Base-by-base conservation (phyloP, 148 eudicot species). In the Talinum fruticosum region DNA sequence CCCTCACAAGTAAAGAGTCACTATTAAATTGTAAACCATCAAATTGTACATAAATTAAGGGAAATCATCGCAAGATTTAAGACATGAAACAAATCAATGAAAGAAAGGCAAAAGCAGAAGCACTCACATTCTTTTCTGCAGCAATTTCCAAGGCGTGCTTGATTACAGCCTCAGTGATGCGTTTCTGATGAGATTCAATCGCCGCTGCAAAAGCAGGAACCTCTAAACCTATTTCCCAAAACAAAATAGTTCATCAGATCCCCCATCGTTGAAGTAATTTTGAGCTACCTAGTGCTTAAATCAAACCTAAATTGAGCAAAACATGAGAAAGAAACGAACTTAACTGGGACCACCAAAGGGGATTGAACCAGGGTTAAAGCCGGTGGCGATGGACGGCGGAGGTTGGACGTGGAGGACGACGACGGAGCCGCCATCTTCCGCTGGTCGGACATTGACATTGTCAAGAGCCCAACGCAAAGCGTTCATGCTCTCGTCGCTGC, bases 311-410 rank as follows among this genome's bases (percentile, higher is more conserved):
- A 18, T 15, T 1, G 6, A 54, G 18, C 29, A 15, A 30, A 13
- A 29, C n/a, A 21, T 21, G 16, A 2, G 4, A 10, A 45, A 16
- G 53, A 23, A 53, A 26, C 2, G 16, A 26, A 54, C 87, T 83
- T 81, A 87, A 93, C 97, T 93, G 81, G 97, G 97, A 38, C 97
- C 96, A 16, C 93, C 97, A 34, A 93, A 93, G 69, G 97, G 97
- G 38, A 93, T 89, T 3, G 89, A 86, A 2, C 92, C 96, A 30
- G 97, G 97, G 54, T 82, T 93, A 76, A 91, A 78, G 24, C 97
- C 92, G 26, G 80, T 67, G 54, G 97, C 87, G 72, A 93, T 86
- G n/a, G 93, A 87, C 30, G 97, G 92, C 45, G 93, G 92, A 36
- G 96, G 85, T 78, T 93, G 97, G 62, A 91, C 88, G 70, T 93